Conservation (phyloP, 2,329 filamentous ascomycete species). For the Sarocladium brachiariae region DNA sequence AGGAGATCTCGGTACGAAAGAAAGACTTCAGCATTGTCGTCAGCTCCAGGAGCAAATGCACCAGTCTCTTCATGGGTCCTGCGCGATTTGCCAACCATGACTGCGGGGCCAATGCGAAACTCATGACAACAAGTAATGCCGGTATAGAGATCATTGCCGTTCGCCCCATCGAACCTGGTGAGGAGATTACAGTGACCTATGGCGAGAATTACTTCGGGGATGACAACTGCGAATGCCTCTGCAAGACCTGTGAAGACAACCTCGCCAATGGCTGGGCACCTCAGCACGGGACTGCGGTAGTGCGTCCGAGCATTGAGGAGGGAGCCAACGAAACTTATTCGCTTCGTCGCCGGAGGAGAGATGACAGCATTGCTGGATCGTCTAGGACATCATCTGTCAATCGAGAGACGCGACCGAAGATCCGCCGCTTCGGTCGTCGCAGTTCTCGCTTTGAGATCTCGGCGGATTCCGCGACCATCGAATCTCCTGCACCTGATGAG, state of each 20-base stretch:
- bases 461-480: slow-evolving; percentile 25
- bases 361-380: slow-evolving; percentile 40
- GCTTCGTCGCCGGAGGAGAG: slow-evolving; percentile 46
- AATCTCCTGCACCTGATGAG: slow-evolving; percentile 22
- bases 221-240: slow-evolving; percentile 91
- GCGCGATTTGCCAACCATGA: slow-evolving; percentile 97
- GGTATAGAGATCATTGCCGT: slow-evolving; percentile 88
- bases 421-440: slow-evolving; percentile 31
- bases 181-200: slow-evolving; percentile 96
- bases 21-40: slow-evolving; percentile 97
- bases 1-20: slow-evolving; percentile 68
- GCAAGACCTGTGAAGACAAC: slow-evolving; percentile 72
- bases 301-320: slow-evolving; percentile 48
- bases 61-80: slow-evolving; percentile 88
- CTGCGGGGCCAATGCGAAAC: slow-evolving; percentile 82
- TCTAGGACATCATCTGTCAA: slow-evolving; percentile 53
- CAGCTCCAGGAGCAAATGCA: slow-evolving; percentile 82
- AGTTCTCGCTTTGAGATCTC: slow-evolving; percentile 25
- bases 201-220: slow-evolving; percentile 94
- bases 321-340: slow-evolving; percentile 41
- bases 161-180: slow-evolving; percentile 73
- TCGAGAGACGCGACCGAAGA: slow-evolving; percentile 46
- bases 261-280: slow-evolving; percentile 77
- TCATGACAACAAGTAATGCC: slow-evolving; percentile 75
- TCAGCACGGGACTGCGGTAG: slow-evolving; percentile 36